These are phyloP conservation scores for Chrysanthemum makinoi DNA, from an alignment of 129 eudicot species.

Conservation along the genomic window DNA sequence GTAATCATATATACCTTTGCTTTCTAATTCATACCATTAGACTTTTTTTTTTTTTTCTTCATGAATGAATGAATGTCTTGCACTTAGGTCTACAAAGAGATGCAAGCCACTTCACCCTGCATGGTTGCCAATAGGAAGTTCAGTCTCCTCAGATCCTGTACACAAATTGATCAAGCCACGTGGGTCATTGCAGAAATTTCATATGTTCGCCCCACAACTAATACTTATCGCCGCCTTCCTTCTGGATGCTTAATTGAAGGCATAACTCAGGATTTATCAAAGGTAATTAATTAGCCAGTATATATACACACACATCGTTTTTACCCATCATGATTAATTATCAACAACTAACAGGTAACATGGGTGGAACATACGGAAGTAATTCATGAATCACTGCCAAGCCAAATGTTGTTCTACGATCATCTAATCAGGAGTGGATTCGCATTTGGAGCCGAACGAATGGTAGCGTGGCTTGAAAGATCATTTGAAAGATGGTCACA, in stretches of 20 bases:
- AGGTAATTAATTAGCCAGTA: background rate
- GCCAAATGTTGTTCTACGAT: background rate
- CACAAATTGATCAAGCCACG: background rate
- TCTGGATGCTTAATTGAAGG: conserved; percentile 1
- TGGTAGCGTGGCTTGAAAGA: background rate
- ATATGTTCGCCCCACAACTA: background rate
- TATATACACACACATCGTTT: background rate
- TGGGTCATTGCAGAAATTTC: background rate
- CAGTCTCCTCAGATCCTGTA: background rate
- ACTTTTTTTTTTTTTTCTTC: no score
- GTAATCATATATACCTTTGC: no score
- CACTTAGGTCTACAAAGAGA: background rate
- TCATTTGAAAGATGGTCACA: background rate
- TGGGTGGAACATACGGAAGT: conserved; percentile 6
- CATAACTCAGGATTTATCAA: background rate
- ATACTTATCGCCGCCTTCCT: background rate
- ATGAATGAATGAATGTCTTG: no score
- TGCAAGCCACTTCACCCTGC: background rate
- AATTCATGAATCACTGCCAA: background rate
- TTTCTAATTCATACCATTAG: no score
- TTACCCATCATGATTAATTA: no score
- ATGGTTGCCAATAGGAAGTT: background rate
- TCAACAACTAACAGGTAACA: background rate
- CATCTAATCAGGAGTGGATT: background rate
- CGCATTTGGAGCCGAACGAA: background rate